A percentile compares a stretch with the other conserved stretches of the same genome.
phyloP scores from a whole-genome alignment of 1,139 yeast species.

The Protomyces macrosporus region DNA sequence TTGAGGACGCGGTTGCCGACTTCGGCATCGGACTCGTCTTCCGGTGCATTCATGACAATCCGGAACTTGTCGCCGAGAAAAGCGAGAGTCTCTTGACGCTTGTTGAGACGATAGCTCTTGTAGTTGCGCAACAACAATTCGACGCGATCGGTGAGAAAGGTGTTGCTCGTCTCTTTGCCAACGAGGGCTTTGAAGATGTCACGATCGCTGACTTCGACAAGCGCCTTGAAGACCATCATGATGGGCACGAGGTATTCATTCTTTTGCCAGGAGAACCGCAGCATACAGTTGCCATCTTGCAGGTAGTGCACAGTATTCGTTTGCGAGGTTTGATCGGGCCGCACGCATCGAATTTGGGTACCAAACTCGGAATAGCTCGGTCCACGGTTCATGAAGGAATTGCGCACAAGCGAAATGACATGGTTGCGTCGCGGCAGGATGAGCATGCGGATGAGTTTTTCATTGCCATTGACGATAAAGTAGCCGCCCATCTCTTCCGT shows the following conservation, averaged over 20 bases:
- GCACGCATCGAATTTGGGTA: constrained; percentile 86
- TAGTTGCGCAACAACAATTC: constrained; percentile 84
- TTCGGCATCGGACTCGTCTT: constrained; percentile 80
- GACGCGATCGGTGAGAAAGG: constrained; percentile 95
- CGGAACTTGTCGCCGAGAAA: constrained; percentile 94
- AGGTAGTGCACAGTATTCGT: constrained; percentile 93
- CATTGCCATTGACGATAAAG: constrained; percentile 93
- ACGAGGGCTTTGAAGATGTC: constrained; percentile 95
- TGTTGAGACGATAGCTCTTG: constrained; percentile 70
- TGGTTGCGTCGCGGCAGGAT: constrained; percentile 97
- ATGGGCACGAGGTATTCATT: constrained; percentile 93
- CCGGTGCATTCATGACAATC: constrained; percentile 82
- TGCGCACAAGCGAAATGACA: constrained; percentile 95
- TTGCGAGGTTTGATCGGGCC: constrained; percentile 97
- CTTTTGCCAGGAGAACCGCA: constrained; percentile 94
- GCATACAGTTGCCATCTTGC: constrained; percentile 92
- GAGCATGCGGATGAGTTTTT: constrained; percentile 91
- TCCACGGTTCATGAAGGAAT: constrained; percentile 91
- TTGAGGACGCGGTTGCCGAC: constrained; percentile 81
- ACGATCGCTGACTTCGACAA: constrained; percentile 84
- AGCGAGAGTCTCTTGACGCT: constrained; percentile 83
- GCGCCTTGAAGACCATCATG: constrained; percentile 83
- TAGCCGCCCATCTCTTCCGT: constrained; percentile 96
- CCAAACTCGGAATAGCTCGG: constrained; percentile 83
- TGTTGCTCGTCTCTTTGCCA: constrained; percentile 78